Base-by-base conservation (phyloP, 2,329 filamentous ascomycete species). In the Neoarthrinium moseri region DNA sequence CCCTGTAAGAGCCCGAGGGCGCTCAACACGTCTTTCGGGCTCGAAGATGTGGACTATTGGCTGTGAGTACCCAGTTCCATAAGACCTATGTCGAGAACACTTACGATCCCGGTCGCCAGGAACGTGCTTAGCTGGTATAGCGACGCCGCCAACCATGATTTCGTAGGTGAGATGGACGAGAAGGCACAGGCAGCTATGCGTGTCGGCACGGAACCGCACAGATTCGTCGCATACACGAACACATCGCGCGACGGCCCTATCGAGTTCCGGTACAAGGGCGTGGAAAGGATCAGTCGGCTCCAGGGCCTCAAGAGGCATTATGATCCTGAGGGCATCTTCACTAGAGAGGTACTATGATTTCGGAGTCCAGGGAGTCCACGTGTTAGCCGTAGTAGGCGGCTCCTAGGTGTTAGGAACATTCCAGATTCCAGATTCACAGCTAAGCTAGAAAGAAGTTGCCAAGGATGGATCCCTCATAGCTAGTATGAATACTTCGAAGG, bases 91-190 rank as follows among this genome's bases (percentile, higher is more conserved):
- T 33, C 22, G 17, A 22, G 38, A 29, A 18, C n/a, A 22, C 23
- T 13, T 6, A 2, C 22, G 6, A 23, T 18, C 18, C 21, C 4
- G 21, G 6, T 36, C 33, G 33, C 33, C 27, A 42, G 39, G 12
- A 42, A 42, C 18, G 24, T 42, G 4, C 27, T 42, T 27, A 42
- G 27, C 23, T 42, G 39, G 39, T 42, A 42, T 22, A 22, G 20
- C 4, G 39, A 32, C 13, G 11, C 27, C 6, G 15, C 18, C 15
- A 42, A 18, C 39, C 27, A 42, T n/a, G 39, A 32, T 5, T 42
- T 15, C 10, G 24, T 42, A 7, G 27, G n/a, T 5, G 24, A 7
- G 22, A 26, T 24, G 23, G 36, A 18, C 10, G 21, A 18, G 33
- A 18, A 4, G 33, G 33, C 33, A 15, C n/a, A 22, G 33, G 33